Evolutionary conservation across 306 rosid genomes (phyloP).

Genomic region (Cucurbita maxima): DNA sequence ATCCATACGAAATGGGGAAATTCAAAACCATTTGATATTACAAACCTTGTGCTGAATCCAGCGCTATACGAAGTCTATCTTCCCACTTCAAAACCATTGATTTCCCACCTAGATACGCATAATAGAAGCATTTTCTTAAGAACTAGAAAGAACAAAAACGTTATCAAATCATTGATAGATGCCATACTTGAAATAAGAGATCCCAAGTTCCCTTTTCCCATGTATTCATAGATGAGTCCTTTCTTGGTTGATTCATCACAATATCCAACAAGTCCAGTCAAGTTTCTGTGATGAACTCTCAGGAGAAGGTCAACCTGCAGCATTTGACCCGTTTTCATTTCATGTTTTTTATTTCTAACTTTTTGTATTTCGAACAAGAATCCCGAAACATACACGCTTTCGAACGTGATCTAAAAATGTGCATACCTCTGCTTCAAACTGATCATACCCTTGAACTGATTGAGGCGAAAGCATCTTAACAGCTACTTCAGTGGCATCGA

Average conservation of each 20-base stretch:
- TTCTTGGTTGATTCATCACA: slow-evolving; percentile 32
- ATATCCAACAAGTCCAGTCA: slow-evolving; percentile 35
- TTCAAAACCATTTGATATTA: no score
- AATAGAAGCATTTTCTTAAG: no score
- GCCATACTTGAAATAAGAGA: slow-evolving; percentile 21
- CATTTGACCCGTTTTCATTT: neutral
- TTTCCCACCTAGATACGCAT: neutral
- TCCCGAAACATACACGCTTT: no score
- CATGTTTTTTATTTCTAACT: no score
- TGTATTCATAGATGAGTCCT: slow-evolving; percentile 45
- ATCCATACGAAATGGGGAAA: no score
- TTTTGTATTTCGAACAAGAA: no score
- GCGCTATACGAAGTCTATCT: slow-evolving; percentile 3
- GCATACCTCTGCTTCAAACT: slow-evolving; percentile 40
- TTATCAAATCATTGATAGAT: no score
- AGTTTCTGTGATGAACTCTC: slow-evolving; percentile 35
- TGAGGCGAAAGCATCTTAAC: slow-evolving; percentile 32
- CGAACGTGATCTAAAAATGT: neutral
- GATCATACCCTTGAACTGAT: slow-evolving; percentile 26
- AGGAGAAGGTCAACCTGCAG: slow-evolving; percentile 31
- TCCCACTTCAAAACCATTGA: neutral
- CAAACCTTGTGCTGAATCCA: slow-evolving; percentile 10
- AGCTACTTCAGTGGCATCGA: slow-evolving; percentile 25
- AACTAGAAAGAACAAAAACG: no score
- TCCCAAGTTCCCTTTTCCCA: slow-evolving; percentile 36